A percentile compares a stretch with the other conserved stretches of the same genome.
These are phyloP conservation scores for Arctium minus DNA, from an alignment of 129 eudicot species.

Conservation along the genomic window DNA sequence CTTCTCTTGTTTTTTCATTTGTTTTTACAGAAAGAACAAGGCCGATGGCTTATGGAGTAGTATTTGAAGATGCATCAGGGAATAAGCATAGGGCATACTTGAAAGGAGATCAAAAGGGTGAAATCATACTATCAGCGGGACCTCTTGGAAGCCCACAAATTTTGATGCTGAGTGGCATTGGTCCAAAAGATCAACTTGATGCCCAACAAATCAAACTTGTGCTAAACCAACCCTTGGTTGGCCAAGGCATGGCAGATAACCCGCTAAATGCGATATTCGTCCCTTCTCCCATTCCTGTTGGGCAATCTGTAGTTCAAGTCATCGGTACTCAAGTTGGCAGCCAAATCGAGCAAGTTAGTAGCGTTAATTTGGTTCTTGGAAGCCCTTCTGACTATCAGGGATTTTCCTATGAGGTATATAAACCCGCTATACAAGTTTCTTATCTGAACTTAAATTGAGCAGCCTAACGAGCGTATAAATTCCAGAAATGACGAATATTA, in stretches of 20 bases:
- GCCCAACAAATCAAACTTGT: conserved; percentile 56
- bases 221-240: conserved; percentile 53
- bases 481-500: not conserved
- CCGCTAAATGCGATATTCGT: conserved; percentile 64
- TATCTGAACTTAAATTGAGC: not conserved
- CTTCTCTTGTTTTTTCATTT: not conserved
- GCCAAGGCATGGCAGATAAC: conserved; percentile 73
- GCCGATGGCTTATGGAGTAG: conserved; percentile 56
- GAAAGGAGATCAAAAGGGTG: conserved; percentile 41
- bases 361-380: conserved; percentile 30
- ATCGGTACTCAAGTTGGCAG: conserved; percentile 53
- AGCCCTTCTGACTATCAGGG: conserved; percentile 42
- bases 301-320: conserved; percentile 54
- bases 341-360: conserved; percentile 60
- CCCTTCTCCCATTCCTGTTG: conserved; percentile 68
- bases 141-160: conserved; percentile 82
- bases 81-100: conserved; percentile 53
- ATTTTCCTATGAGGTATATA: conserved; percentile 62
- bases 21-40: conserved; percentile 31
- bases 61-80: conserved; percentile 52
- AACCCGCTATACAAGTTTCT: not conserved
- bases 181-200: conserved; percentile 50
- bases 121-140: conserved; percentile 60
- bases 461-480: not conserved
- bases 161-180: conserved; percentile 68